Evolutionary conservation across 2,329 filamentous ascomycete species (phyloP).

Genomic region (Talaromyces albobiverticillius): DNA sequence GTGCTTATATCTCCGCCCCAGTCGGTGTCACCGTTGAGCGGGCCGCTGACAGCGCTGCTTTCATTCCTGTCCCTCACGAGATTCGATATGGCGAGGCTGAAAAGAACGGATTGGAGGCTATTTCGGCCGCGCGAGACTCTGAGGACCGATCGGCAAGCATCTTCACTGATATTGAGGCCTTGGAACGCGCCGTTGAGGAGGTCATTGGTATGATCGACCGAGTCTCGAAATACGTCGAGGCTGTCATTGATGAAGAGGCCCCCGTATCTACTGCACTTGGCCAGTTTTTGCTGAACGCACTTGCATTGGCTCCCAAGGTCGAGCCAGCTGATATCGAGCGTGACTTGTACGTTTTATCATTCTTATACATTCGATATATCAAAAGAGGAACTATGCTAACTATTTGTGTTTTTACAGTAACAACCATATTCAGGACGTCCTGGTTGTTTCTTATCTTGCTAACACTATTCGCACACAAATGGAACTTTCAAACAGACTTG

Average conservation of each 20-base stretch:
- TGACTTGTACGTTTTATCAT: constrained; percentile 69
- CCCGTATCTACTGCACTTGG: constrained; percentile 87
- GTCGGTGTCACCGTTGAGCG: constrained; percentile 94
- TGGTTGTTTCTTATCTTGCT: constrained; percentile 95
- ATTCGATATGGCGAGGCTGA: constrained; percentile 82
- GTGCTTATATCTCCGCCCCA: constrained; percentile 92
- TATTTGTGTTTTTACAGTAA: constrained; percentile 55
- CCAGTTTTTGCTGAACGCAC: constrained; percentile 90
- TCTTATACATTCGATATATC: neutral
- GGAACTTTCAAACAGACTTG: constrained; percentile 91
- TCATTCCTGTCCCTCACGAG: constrained; percentile 95
- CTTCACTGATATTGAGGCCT: constrained; percentile 81
- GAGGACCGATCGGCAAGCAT: constrained; percentile 72
- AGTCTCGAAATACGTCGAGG: constrained; percentile 86
- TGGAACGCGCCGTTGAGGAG: constrained; percentile 82
- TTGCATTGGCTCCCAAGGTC: constrained; percentile 92
- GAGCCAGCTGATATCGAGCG: constrained; percentile 85
- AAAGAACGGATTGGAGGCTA: constrained; percentile 75
- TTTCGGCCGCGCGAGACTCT: constrained; percentile 74
- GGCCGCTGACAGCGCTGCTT: constrained; percentile 91
- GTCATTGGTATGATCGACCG: constrained; percentile 87
- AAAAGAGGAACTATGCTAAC: neutral
- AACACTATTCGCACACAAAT: constrained; percentile 99
- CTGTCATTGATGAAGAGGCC: constrained; percentile 83
- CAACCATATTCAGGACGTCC: constrained; percentile 98